Base-by-base conservation (phyloP, 2,329 filamentous ascomycete genomes). In the Xylaria sp. region DNA sequence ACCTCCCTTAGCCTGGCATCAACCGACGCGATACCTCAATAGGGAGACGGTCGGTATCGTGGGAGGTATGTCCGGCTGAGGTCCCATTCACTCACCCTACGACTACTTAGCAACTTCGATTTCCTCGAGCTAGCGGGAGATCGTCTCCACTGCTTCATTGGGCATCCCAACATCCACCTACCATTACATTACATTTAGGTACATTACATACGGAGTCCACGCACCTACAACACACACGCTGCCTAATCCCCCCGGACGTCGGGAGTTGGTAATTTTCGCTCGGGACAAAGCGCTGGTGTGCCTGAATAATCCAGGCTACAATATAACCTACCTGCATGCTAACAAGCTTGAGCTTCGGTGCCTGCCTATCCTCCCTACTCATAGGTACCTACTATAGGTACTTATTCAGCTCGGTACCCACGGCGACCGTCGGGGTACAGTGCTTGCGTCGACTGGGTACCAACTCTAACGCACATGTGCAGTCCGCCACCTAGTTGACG, bases 361-460 rank as follows among this genome's bases (percentile, higher is more conserved):
- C 41, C 25, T 7, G 6, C 43, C 10, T 8, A 36, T 39, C 52
- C 54, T 49, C 46, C 46, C 18, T 48, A 48, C 46, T 18, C 18
- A 23, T 36, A 54, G 8, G n/a, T 54, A 28, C 46, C 2, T n/a
- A n/a, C n/a, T n/a, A n/a, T 46, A 57, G 43, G 41, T 62, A 67
- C 62, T 49, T 66, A 49, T 66, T 69, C 67, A 69, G 67, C 67
- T 69, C 18, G 48, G 59, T 64, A 52, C 31, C 64, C 64, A 58
- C 59, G 36, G 56, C 61, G 39, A 13, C 52, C 55, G 15, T 56
- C 48, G 43, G 56, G 58, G 41, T 48, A 48, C 57, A 56, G 55
- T 58, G 46, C 33, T 39, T 49, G 49, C 33, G 49, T 56, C 54
- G 55, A 48, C 25, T 31, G 20, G 54, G 54, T 55, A 55, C 25